A percentile compares a stretch with the other conserved stretches of the same genome.
Evolutionary conservation across 768 basidiomycete genomes (phyloP).

Genomic region (Leccinum truebloodii): DNA sequence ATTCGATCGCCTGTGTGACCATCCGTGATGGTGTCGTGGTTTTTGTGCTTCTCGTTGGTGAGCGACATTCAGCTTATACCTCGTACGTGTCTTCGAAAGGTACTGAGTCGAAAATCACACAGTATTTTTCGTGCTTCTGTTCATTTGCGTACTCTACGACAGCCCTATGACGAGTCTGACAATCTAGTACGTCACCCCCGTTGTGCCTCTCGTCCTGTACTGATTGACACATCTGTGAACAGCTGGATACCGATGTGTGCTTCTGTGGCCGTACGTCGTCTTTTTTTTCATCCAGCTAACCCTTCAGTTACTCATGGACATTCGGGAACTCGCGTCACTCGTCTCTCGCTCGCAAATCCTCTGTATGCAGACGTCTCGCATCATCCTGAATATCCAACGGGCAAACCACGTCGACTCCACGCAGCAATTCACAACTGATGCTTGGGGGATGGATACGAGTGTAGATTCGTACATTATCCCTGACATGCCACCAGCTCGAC

Average conservation of each 20-base stretch:
- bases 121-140: slow-evolving; percentile 8
- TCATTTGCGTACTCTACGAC: slow-evolving; percentile 2
- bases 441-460: slow-evolving; percentile 11
- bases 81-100: background rate
- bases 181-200: slow-evolving; percentile 16
- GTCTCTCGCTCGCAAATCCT: background rate
- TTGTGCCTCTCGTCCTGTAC: background rate
- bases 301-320: background rate
- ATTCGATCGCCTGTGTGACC: slow-evolving; percentile 18
- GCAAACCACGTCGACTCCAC: background rate
- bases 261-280: slow-evolving; percentile 20
- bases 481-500: background rate
- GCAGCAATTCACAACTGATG: background rate
- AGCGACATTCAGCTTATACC: slow-evolving; percentile 1
- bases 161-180: slow-evolving; percentile 7
- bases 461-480: slow-evolving; percentile 19
- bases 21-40: slow-evolving; percentile 25
- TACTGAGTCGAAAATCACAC: background rate
- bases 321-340: background rate
- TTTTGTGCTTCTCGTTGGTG: slow-evolving; percentile 18
- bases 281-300: background rate
- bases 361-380: background rate
- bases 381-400: background rate
- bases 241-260: slow-evolving; percentile 23
- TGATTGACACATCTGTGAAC: background rate